These are phyloP conservation scores for Penicillium lagena DNA, from an alignment of 495 filamentous ascomycete genomes.

Conservation along the genomic window DNA sequence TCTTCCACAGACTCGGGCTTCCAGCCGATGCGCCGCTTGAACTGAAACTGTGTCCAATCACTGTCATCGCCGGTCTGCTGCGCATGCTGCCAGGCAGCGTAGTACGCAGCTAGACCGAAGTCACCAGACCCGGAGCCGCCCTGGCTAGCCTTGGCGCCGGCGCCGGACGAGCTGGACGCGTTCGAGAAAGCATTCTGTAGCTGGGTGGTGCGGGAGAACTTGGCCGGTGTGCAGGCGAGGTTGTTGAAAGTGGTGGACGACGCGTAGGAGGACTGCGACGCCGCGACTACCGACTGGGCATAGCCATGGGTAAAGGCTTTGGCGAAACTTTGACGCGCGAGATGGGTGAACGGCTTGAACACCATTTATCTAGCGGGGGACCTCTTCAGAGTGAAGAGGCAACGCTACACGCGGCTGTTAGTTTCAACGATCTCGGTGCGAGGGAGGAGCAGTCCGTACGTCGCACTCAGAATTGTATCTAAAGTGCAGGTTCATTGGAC, in stretches of 20 bases:
- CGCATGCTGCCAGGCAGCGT: slow-evolving; percentile 77
- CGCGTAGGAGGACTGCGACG: slow-evolving; percentile 82
- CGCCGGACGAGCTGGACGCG: slow-evolving; percentile 37
- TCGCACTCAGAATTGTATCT: slow-evolving; percentile 39
- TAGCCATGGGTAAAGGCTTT: slow-evolving; percentile 97
- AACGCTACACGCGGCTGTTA: slow-evolving; percentile 21
- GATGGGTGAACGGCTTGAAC: slow-evolving; percentile 74
- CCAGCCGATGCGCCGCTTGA: slow-evolving; percentile 81
- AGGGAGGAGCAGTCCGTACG: slow-evolving; percentile 20
- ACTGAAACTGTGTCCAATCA: slow-evolving; percentile 89
- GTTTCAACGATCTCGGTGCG: background rate
- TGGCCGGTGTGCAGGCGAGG: slow-evolving; percentile 43
- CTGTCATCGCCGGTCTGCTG: slow-evolving; percentile 64
- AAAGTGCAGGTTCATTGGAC: slow-evolving; percentile 63
- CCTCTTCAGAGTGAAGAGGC: slow-evolving; percentile 46
- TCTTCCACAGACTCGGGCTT: slow-evolving; percentile 51
- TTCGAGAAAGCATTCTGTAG: slow-evolving; percentile 71
- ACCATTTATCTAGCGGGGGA: slow-evolving; percentile 67
- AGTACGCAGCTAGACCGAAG: slow-evolving; percentile 73
- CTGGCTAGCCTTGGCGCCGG: slow-evolving; percentile 40
- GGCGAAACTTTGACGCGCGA: slow-evolving; percentile 93
- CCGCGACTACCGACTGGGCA: slow-evolving; percentile 94
- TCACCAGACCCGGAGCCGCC: slow-evolving; percentile 39
- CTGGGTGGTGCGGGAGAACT: slow-evolving; percentile 59
- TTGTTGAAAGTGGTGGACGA: slow-evolving; percentile 57